Evolutionary conservation across 805 yeast genomes (phyloP), one percentile per base, ranked within the genome.

Genomic region (Teunomyces gatunensis): DNA sequence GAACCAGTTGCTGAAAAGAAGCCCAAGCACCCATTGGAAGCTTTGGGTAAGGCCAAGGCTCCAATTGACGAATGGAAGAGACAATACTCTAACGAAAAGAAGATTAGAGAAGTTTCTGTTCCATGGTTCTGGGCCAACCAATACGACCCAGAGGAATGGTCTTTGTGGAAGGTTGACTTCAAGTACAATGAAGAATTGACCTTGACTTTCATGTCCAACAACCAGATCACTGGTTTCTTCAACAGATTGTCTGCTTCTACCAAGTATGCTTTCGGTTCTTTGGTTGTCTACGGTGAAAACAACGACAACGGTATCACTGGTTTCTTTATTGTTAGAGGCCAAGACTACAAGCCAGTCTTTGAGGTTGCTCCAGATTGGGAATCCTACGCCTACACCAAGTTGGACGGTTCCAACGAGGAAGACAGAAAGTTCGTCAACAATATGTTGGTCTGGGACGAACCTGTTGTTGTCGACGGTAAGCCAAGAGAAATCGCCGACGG

Each of bases 331-430:
- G 85, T 92, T 66, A 90, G 98, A 79, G 99, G 99, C 64, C 89
- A 92, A 75, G 96, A 92, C 53, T 75, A 61, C 67, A 80, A 61
- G 48, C 96, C 97, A 71, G 99, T 97, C 54, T 89, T 92, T 67
- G 87, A 92, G 57, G 98, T 94, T 71, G 99, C 98, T 67, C 97
- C 99, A 73, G 99, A 94, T 77, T 90, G 96, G 96, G 98, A 92
- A 78, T 89, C 97, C 43, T 92, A 89, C 78, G 67, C 69, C 50
- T 89, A 81, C 87, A 75, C 82, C 67, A 84, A 88, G 78, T 79
- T 92, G 65, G 97, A 92, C 68, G 80, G 85, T 52, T 61, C 89
- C 62, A 81, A 81, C 59, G 82, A 80, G 58, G 94, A 81, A 67
- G 88, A 80, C 79, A 85, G 79, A 74, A 87, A 78, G 55, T 88